Evolutionary conservation across 1,139 yeast genomes (phyloP).

Genomic region (Scheffersomyces stambukii): DNA sequence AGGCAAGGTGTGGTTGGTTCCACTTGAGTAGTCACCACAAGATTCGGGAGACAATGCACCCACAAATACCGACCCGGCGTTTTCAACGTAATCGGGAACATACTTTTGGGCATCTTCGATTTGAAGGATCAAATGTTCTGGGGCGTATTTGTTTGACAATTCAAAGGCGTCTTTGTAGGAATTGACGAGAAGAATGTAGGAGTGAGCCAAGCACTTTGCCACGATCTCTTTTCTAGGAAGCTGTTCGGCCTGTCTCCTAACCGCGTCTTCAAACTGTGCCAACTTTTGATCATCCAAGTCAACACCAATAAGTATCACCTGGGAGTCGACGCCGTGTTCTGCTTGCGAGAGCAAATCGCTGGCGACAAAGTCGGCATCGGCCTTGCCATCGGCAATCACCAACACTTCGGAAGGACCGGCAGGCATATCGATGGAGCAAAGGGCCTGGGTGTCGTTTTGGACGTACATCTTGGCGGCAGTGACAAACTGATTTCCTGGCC

Average conservation of each 20-base stretch:
- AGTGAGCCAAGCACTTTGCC: slow-evolving; percentile 87
- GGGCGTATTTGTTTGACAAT: slow-evolving; percentile 88
- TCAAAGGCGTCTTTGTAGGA: slow-evolving; percentile 73
- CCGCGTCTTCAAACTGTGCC: slow-evolving; percentile 70
- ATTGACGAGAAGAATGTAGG: slow-evolving; percentile 69
- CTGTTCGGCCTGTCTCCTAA: slow-evolving; percentile 75
- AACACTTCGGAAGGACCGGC: slow-evolving; percentile 99
- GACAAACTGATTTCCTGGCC: slow-evolving; percentile 98
- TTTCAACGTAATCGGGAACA: slow-evolving; percentile 68
- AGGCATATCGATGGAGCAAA: slow-evolving; percentile 98
- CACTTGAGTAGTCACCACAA: slow-evolving; percentile 97
- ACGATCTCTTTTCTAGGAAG: slow-evolving; percentile 93
- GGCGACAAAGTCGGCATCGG: slow-evolving; percentile 95
- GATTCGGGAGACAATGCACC: slow-evolving; percentile 97
- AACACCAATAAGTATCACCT: slow-evolving; percentile 87
- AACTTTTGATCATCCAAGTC: slow-evolving; percentile 58
- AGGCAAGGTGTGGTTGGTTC: slow-evolving; percentile 96
- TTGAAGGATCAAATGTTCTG: slow-evolving; percentile 94
- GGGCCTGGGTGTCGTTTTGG: slow-evolving; percentile 90
- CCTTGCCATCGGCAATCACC: slow-evolving; percentile 80
- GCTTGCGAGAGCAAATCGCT: slow-evolving; percentile 95
- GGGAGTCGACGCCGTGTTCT: slow-evolving; percentile 97
- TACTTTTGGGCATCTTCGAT: slow-evolving; percentile 69
- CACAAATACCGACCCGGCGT: slow-evolving; percentile 95
- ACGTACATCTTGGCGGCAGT: slow-evolving; percentile 99